A percentile compares a stretch with the other conserved stretches of the same genome.
Conservation (phyloP, 169 alveolate genomes). For the Plasmodium knowlesi region DNA sequence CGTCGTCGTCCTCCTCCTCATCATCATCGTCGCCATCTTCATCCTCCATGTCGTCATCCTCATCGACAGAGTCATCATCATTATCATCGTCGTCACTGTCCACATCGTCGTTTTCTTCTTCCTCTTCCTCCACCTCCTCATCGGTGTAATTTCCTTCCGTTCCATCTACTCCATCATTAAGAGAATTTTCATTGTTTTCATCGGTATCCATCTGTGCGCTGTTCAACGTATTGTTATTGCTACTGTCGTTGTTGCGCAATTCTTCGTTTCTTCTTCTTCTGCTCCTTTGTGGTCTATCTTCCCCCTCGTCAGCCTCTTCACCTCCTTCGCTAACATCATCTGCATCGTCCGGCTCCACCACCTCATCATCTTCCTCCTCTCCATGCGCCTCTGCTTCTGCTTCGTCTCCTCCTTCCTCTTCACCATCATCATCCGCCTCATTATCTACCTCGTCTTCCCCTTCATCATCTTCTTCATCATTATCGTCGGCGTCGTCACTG, state of each 20-base stretch:
- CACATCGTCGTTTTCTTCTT: background rate
- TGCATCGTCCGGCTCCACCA: background rate
- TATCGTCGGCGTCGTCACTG: background rate
- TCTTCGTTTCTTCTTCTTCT: constrained; percentile 12
- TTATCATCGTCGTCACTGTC: constrained; percentile 36
- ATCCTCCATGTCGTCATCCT: constrained; percentile 76
- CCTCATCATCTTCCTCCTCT: constrained; percentile 3
- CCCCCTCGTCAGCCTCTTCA: background rate
- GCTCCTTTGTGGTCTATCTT: background rate
- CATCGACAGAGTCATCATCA: constrained; percentile 59
- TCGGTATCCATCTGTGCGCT: background rate
- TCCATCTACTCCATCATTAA: background rate
- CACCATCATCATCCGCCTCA: constrained; percentile 9
- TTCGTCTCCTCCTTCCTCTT: background rate
- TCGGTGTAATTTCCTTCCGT: background rate
- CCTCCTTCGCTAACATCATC: background rate
- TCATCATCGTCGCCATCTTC: constrained; percentile 72
- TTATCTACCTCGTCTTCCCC: background rate
- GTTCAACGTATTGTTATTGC: background rate
- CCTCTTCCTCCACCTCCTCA: constrained; percentile 9
- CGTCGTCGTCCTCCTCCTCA: constrained; percentile 77
- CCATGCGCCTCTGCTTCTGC: background rate
- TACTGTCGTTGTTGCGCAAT: background rate
- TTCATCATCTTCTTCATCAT: background rate
- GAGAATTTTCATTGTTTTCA: background rate